Conservation (phyloP, 441 rosid genomes). For the Bruguiera hainesii region DNA sequence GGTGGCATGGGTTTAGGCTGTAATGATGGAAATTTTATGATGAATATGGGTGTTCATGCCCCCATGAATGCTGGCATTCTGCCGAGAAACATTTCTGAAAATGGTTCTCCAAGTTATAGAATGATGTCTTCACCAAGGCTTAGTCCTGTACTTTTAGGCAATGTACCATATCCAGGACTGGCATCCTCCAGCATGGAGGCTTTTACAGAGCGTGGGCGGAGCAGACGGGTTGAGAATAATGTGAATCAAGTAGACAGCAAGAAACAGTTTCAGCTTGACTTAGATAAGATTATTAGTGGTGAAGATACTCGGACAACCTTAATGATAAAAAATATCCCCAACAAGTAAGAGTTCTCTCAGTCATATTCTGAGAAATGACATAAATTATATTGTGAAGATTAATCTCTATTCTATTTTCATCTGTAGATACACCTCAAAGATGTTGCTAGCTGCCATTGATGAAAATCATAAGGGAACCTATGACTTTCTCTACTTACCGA, state of each 20-base stretch:
- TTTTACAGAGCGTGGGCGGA: slow-evolving; percentile 64
- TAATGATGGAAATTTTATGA: slow-evolving; percentile 58
- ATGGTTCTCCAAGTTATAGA: slow-evolving; percentile 61
- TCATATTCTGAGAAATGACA: background rate
- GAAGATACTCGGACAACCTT: slow-evolving; percentile 91
- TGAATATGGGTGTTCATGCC: slow-evolving; percentile 58
- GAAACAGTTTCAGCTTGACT: slow-evolving; percentile 90
- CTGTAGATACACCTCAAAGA: slow-evolving; percentile 88
- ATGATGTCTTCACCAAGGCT: slow-evolving; percentile 82
- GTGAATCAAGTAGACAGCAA: slow-evolving; percentile 69
- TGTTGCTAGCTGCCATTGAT: slow-evolving; percentile 94
- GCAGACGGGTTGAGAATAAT: slow-evolving; percentile 62
- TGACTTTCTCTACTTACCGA: slow-evolving; percentile 90
- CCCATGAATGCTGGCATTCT: slow-evolving; percentile 44
- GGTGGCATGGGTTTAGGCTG: slow-evolving; percentile 59
- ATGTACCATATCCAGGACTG: slow-evolving; percentile 58
- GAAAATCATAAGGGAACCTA: slow-evolving; percentile 81
- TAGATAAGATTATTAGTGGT: slow-evolving; percentile 75
- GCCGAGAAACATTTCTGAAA: slow-evolving; percentile 60
- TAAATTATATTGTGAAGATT: background rate
- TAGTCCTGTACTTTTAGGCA: slow-evolving; percentile 57
- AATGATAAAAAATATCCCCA: slow-evolving; percentile 99
- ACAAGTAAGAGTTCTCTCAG: slow-evolving; percentile 56
- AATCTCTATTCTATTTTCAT: slow-evolving; percentile 11
- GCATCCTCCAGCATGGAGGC: slow-evolving; percentile 54